A percentile compares a stretch with the other conserved stretches of the same genome.
phyloP scores from a whole-genome alignment of 306 rosid genomes.

The Begonia loranthoides region DNA sequence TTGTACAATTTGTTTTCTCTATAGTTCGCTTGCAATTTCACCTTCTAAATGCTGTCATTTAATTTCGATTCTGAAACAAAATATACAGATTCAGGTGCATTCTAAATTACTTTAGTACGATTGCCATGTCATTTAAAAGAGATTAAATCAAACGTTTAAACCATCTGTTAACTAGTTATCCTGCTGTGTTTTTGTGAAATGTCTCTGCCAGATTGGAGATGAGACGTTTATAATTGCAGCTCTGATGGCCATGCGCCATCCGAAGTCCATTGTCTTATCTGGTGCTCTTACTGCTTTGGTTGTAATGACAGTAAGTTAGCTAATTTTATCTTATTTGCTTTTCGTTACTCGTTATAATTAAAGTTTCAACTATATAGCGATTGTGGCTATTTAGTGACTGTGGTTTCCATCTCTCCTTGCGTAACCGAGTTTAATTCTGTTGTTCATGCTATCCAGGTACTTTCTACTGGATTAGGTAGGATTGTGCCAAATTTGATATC shows the following conservation, averaged over 20 bases:
- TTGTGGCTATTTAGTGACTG: constrained; percentile 13
- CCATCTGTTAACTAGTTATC: not conserved
- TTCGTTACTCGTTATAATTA: too few species aligned
- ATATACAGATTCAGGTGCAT: not conserved
- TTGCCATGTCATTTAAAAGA: not conserved
- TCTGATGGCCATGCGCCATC: constrained; percentile 99
- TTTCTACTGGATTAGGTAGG: constrained; percentile 94
- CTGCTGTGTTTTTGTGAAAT: constrained; percentile 5
- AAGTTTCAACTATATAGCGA: constrained; percentile 10
- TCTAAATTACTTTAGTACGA: not conserved
- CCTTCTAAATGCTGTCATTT: not conserved
- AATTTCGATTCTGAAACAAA: not conserved
- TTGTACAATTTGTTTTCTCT: constrained; percentile 13
- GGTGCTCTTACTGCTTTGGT: constrained; percentile 86
- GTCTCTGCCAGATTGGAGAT: constrained; percentile 75
- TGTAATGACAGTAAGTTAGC: constrained; percentile 72
- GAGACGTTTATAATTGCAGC: constrained; percentile 99
- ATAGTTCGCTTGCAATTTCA: not conserved
- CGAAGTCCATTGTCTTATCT: constrained; percentile 85
- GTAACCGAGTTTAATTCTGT: constrained; percentile 19
- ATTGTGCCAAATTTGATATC: constrained; percentile 98
- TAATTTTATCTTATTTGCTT: not conserved
- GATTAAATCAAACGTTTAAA: not conserved
- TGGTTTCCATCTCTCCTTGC: constrained; percentile 7
- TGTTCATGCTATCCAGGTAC: constrained; percentile 51